A percentile compares a stretch with the other conserved stretches of the same genome.
Evolutionary conservation across 2,329 filamentous ascomycete species (phyloP).

Genomic region (Verruconis gallopava): DNA sequence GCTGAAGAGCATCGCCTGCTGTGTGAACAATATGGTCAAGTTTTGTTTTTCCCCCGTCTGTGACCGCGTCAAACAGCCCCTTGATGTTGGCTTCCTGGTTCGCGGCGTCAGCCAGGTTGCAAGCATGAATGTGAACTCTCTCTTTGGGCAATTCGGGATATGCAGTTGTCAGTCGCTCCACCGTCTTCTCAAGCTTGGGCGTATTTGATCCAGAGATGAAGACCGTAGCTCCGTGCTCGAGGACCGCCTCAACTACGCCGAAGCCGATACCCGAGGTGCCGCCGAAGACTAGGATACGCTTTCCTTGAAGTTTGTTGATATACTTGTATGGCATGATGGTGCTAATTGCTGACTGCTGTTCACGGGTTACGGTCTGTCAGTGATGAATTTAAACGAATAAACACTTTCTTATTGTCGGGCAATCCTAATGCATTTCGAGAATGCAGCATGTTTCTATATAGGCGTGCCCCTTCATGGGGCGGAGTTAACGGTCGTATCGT

Average conservation of each 20-base stretch:
- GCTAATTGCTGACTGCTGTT: too few species aligned
- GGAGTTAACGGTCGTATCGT: too few species aligned
- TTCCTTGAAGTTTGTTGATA: constrained; percentile 35
- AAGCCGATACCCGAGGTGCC: constrained; percentile 52
- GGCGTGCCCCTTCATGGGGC: too few species aligned
- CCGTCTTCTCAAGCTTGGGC: constrained; percentile 33
- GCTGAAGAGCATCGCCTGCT: constrained; percentile 36
- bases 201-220: constrained; percentile 45
- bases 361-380: too few species aligned
- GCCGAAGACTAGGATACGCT: constrained; percentile 46
- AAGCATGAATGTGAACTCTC: constrained; percentile 31
- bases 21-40: constrained; percentile 47
- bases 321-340: constrained; percentile 27
- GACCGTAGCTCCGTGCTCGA: constrained; percentile 40
- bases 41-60: constrained; percentile 16
- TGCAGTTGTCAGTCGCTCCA: constrained; percentile 30
- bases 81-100: constrained; percentile 36
- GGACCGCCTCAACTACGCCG: constrained; percentile 43
- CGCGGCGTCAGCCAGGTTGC: constrained; percentile 34
- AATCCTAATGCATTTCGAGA: too few species aligned
- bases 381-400: too few species aligned
- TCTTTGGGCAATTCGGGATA: constrained; percentile 25
- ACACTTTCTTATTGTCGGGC: too few species aligned
- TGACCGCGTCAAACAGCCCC: constrained; percentile 27
- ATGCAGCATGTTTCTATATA: too few species aligned